phyloP scores from a whole-genome alignment of 2,329 filamentous ascomycete species.

The Colletotrichum godetiae region DNA sequence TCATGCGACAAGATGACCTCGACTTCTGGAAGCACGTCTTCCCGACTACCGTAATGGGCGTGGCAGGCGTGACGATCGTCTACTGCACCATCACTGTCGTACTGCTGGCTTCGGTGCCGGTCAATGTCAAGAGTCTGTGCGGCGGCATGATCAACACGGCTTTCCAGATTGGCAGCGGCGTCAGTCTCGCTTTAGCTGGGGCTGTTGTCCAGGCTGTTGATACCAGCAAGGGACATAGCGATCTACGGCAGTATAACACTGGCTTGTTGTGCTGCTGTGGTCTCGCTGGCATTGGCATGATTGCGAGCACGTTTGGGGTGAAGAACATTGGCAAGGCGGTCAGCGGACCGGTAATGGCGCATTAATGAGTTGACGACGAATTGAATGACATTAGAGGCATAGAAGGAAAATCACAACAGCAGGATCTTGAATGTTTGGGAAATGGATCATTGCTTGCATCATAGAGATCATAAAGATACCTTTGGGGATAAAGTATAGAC shows the following conservation, averaged over 20 bases:
- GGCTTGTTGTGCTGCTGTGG: conserved; percentile 25
- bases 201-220: conserved; percentile 26
- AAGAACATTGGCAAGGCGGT: conserved; percentile 17
- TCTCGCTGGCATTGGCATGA: conserved; percentile 21
- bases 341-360: not conserved
- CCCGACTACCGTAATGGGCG: conserved; percentile 25
- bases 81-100: conserved; percentile 34
- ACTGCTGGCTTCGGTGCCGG: conserved; percentile 22
- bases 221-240: conserved; percentile 14
- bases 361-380: not conserved
- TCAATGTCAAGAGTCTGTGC: conserved; percentile 34
- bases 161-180: conserved; percentile 30
- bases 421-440: not conserved
- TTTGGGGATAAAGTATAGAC: too few relatives aligned
- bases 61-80: conserved; percentile 25
- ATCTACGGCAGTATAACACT: conserved; percentile 21
- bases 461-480: too few relatives aligned
- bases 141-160: conserved; percentile 31
- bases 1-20: conserved; percentile 24
- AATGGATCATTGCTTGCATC: not conserved
- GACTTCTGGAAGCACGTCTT: conserved; percentile 32
- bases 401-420: not conserved
- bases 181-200: conserved; percentile 19
- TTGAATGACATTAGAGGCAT: not conserved
- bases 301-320: conserved; percentile 18